Evolutionary conservation across 2,329 filamentous ascomycete species (phyloP).

Genomic region (Arthrobotrys sphaeroides): DNA sequence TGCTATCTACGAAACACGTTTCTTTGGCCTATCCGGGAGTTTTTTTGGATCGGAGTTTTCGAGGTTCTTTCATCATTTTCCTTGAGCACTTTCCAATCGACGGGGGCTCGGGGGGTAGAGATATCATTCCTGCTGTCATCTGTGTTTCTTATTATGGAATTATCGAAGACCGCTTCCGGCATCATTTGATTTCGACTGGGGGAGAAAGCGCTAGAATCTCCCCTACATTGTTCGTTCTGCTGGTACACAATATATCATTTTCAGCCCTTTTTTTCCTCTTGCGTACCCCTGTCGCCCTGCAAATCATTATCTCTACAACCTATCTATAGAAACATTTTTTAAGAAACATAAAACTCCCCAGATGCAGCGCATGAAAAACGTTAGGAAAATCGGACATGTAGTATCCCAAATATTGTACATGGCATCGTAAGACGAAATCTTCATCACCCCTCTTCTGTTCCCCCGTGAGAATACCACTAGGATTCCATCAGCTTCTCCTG

Average conservation of each 20-base stretch:
- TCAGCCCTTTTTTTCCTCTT: not conserved
- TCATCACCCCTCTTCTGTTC: not conserved
- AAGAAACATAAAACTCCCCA: slow-evolving; percentile 37
- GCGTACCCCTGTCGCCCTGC: not conserved
- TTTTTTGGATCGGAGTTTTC: slow-evolving; percentile 44
- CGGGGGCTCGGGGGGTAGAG: slow-evolving; percentile 27
- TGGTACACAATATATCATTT: slow-evolving; percentile 15
- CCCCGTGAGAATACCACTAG: slow-evolving; percentile 25
- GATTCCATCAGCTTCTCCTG: slow-evolving; percentile 52
- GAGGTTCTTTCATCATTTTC: slow-evolving; percentile 15
- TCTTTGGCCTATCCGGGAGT: slow-evolving; percentile 43
- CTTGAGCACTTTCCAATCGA: slow-evolving; percentile 9
- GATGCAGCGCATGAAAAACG: slow-evolving; percentile 35
- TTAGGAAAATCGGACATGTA: not conserved
- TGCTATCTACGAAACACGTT: slow-evolving; percentile 6
- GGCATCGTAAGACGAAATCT: not conserved
- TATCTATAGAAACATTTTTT: slow-evolving; percentile 42
- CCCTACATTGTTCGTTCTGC: not conserved
- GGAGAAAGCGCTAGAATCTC: not conserved
- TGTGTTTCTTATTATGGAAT: not conserved
- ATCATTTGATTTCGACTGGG: not conserved
- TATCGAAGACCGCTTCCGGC: not conserved
- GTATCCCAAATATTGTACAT: slow-evolving; percentile 28
- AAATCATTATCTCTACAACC: slow-evolving; percentile 33
- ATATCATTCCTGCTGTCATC: slow-evolving; percentile 14